Evolutionary conservation across 164 flowering plant species (phyloP).

Genomic region (Macadamia integrifolia): DNA sequence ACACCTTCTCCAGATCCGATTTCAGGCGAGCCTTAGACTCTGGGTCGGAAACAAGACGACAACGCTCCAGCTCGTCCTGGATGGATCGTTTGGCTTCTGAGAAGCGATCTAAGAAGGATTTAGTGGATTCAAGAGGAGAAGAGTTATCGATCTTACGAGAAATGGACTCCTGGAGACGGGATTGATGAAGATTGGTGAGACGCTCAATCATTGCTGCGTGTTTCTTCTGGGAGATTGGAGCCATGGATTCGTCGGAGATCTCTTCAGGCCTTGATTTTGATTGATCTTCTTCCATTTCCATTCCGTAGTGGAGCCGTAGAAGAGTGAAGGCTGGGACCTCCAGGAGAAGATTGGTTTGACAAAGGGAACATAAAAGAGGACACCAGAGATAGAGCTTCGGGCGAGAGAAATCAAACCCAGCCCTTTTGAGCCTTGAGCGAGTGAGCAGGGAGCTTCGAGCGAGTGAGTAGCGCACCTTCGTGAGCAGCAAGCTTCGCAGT

Average conservation of each 20-base stretch:
- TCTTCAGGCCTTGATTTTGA: background rate
- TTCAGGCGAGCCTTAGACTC: slow-evolving; percentile 20
- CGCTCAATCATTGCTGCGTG: slow-evolving; percentile 69
- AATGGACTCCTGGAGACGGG: slow-evolving; percentile 36
- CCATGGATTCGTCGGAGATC: slow-evolving; percentile 14
- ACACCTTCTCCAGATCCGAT: slow-evolving; percentile 40
- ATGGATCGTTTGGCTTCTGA: slow-evolving; percentile 41
- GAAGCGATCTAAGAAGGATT: slow-evolving; percentile 55
- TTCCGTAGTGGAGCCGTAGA: too few species aligned
- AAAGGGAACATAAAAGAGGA: too few species aligned
- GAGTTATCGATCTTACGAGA: slow-evolving; percentile 26
- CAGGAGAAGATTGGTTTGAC: too few species aligned
- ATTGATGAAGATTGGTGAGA: slow-evolving; percentile 61
- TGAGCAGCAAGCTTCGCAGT: too few species aligned
- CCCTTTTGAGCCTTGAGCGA: too few species aligned
- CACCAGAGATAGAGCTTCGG: too few species aligned
- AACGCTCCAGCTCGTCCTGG: slow-evolving; percentile 34
- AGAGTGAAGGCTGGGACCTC: too few species aligned
- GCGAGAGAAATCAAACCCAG: too few species aligned
- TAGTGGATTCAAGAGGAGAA: slow-evolving; percentile 46
- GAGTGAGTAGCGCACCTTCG: too few species aligned
- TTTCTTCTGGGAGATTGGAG: slow-evolving; percentile 36
- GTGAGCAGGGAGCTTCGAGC: too few species aligned
- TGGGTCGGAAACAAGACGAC: slow-evolving; percentile 14
- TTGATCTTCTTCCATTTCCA: slow-evolving; percentile 7